These are phyloP conservation scores for Curvularia hawaiiensis DNA, from an alignment of 2,329 filamentous ascomycete species.

Conservation along the genomic window DNA sequence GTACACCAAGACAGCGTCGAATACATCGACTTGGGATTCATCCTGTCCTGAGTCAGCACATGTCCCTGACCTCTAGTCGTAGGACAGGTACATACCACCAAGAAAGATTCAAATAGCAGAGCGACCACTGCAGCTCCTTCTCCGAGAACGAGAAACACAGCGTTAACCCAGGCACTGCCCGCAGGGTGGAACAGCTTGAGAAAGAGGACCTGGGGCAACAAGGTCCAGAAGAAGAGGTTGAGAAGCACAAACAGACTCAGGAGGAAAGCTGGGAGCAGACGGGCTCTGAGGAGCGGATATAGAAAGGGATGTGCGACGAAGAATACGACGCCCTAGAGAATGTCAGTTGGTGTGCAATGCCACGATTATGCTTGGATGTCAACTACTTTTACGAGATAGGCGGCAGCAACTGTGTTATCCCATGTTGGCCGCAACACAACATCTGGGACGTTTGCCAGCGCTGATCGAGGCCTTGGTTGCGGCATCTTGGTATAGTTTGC, in stretches of 20 bases:
- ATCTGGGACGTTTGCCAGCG: slow-evolving; percentile 27
- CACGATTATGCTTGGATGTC: background rate
- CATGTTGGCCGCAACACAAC: slow-evolving; percentile 38
- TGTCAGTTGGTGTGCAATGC: slow-evolving; percentile 18
- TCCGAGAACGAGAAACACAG: slow-evolving; percentile 79
- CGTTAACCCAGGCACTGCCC: slow-evolving; percentile 85
- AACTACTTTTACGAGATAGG: slow-evolving; percentile 41
- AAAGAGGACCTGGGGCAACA: slow-evolving; percentile 87
- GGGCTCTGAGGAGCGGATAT: slow-evolving; percentile 78
- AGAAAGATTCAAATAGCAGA: slow-evolving; percentile 58
- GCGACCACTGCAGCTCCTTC: slow-evolving; percentile 67
- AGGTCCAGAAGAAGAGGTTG: slow-evolving; percentile 87
- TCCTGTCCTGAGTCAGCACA: slow-evolving; percentile 50
- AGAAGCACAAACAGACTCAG: slow-evolving; percentile 82
- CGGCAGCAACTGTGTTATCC: slow-evolving; percentile 33
- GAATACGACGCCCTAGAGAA: slow-evolving; percentile 74
- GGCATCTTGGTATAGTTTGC: slow-evolving; percentile 29
- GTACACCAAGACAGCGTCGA: slow-evolving; percentile 77
- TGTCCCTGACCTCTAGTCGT: background rate
- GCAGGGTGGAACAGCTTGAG: slow-evolving; percentile 85
- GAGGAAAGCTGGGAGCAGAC: slow-evolving; percentile 79
- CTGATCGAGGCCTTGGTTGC: slow-evolving; percentile 43
- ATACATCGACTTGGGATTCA: slow-evolving; percentile 77
- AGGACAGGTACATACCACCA: slow-evolving; percentile 45
- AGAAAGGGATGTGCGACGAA: slow-evolving; percentile 78